phyloP scores from a whole-genome alignment of 2,329 filamentous ascomycete genomes.

The Hymenoscyphus scutula region DNA sequence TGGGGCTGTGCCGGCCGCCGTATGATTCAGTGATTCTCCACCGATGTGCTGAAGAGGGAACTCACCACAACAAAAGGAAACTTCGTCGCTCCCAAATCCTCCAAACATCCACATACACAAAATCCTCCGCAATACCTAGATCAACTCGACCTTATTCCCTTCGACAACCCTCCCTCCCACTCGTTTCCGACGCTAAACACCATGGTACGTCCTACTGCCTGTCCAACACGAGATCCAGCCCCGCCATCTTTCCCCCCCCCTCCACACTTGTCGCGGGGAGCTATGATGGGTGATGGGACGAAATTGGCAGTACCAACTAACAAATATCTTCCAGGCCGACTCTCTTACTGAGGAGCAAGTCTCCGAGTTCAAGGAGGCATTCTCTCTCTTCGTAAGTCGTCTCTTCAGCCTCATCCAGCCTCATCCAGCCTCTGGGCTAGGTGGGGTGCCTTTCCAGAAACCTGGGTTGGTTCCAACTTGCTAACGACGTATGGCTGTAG shows the following conservation, averaged over 20 bases:
- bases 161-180: constrained; percentile 11
- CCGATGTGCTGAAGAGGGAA: not conserved
- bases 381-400: constrained; percentile 95
- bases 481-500: constrained; percentile 44
- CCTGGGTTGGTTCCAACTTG: constrained; percentile 12
- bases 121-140: not conserved
- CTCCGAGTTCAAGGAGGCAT: constrained; percentile 99
- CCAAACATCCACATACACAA: constrained; percentile 1
- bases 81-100: not conserved
- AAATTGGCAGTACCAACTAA: constrained; percentile 29
- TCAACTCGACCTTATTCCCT: not conserved
- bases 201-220: constrained; percentile 27
- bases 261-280: constrained; percentile 18
- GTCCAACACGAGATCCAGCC: constrained; percentile 20
- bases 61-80: not conserved
- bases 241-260: constrained; percentile 26
- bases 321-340: constrained; percentile 66
- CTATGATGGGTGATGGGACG: constrained; percentile 6
- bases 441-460: constrained; percentile 21
- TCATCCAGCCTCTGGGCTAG: constrained; percentile 20
- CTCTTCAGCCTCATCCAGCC: constrained; percentile 14
- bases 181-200: constrained; percentile 12
- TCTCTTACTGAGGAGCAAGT: constrained; percentile 99
- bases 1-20: constrained; percentile 4
- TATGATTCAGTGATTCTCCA: constrained; percentile 8